Base-by-base conservation (phyloP, 2,329 filamentous ascomycete genomes). In the Talaromyces sp. region DNA sequence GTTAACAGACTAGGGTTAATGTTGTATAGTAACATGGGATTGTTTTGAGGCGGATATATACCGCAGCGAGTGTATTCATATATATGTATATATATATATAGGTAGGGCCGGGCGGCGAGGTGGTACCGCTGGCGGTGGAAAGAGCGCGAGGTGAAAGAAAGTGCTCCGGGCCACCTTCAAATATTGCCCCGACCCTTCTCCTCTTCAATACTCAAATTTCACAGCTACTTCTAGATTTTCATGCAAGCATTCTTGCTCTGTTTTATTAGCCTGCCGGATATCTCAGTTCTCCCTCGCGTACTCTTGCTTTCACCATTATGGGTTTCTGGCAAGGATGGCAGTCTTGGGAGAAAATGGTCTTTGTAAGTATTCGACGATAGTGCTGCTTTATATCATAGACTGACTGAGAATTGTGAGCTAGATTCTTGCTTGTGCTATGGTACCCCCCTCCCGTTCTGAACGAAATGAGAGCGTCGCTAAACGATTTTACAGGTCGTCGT, bases 331-430 rank as follows among this genome's bases (percentile, higher is more conserved):
- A 80, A 50, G 81, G 78, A 56, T 96, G 92, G 92, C 80, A 84
- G 68, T 79, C 95, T 69, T 96, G 92, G 92, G 86, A 95, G 81
- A 87, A 96, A 79, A 88, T 96, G 87, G 90, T 88, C 59, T 91
- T 96, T 79, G 92, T 96, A 80, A 82, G 90, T 60, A 28, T 10
- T 18, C 31, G 33, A 55, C 34, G 16, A 16, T 16, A n/a, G n/a
- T n/a, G n/a, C 53, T 50, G n/a, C 9, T 16, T 16, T 9, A 9
- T 9, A 53, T 53, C 18, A 5, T 16, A 40, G 6, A 42, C 16
- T 40, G 50, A 61, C 69, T 74, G 57, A 69, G 2, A 42, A 8
- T 6, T 59, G 42, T 44, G 16, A n/a, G 4, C 55, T 66, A 96
- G 91, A 84, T 92, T 33, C 83, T 96, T 56, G 90, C 82, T 42